A percentile compares a stretch with the other conserved stretches of the same genome.
These are phyloP conservation scores for Vickermania spadyakhi DNA, from an alignment of 208 protist species.

Conservation along the genomic window DNA sequence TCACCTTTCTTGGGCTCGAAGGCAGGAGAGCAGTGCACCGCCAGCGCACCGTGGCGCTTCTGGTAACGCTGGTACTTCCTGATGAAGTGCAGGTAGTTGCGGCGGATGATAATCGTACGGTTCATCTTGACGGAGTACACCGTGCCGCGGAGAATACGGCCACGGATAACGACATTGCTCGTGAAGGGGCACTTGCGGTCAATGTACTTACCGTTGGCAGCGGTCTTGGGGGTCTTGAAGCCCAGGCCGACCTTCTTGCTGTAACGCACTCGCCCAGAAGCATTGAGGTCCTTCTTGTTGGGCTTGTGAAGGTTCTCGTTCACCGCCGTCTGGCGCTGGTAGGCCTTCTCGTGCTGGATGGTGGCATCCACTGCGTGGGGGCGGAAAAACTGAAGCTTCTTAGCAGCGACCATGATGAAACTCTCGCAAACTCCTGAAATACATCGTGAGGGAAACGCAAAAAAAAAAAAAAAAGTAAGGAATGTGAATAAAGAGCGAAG, in stretches of 20 bases:
- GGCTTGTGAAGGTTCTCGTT: conserved; percentile 84
- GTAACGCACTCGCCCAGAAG: conserved; percentile 90
- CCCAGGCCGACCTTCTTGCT: conserved; percentile 97
- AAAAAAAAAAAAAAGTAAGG: conserved; percentile 8
- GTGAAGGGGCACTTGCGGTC: conserved; percentile 99
- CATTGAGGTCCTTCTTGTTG: conserved; percentile 38
- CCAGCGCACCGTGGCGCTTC: conserved; percentile 99
- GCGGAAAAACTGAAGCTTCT: conserved; percentile 52
- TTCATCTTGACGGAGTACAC: conserved; percentile 99
- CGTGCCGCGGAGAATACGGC: conserved; percentile 97
- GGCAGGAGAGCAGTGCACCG: conserved; percentile 98
- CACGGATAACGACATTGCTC: conserved; percentile 99
- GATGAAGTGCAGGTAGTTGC: conserved; percentile 99
- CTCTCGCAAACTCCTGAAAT: background rate
- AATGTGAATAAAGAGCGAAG: background rate
- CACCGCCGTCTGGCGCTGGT: conserved; percentile 88
- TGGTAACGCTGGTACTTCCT: conserved; percentile 99
- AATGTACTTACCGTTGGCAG: conserved; percentile 98
- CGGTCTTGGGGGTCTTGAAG: conserved; percentile 98
- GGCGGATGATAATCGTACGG: conserved; percentile 97
- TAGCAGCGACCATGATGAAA: background rate
- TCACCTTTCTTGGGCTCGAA: conserved; percentile 99
- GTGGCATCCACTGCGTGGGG: conserved; percentile 65
- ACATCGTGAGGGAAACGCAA: conserved; percentile 3
- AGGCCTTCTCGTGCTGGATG: conserved; percentile 88